These are phyloP conservation scores for Aureobasidium sp. DNA, from an alignment of 2,329 filamentous ascomycete species.

Conservation along the genomic window DNA sequence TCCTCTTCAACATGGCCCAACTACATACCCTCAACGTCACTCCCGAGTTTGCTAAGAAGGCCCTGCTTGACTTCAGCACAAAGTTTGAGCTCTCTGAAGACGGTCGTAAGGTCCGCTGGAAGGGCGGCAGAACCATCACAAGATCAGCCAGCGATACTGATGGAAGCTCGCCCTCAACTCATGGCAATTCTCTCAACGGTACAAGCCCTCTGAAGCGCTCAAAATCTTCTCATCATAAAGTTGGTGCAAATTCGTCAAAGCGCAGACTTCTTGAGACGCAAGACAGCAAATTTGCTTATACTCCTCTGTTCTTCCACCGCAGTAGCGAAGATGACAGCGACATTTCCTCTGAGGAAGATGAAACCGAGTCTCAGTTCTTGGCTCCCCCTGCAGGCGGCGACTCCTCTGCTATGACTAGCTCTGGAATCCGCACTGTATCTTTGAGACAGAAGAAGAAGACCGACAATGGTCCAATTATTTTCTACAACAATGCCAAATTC, in stretches of 20 bases:
- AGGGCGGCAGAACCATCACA: slow-evolving; percentile 59
- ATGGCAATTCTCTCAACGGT: slow-evolving; percentile 14
- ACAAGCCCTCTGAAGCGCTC: slow-evolving; percentile 26
- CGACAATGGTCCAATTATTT: slow-evolving; percentile 70
- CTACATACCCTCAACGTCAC: slow-evolving; percentile 81
- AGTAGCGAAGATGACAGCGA: slow-evolving; percentile 36
- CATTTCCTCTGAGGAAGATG: slow-evolving; percentile 27
- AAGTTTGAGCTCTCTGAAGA: slow-evolving; percentile 73
- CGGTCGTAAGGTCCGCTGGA: slow-evolving; percentile 74
- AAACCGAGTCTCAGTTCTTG: slow-evolving; percentile 27
- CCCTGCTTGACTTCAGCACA: slow-evolving; percentile 61
- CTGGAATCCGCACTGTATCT: slow-evolving; percentile 39
- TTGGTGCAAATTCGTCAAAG: neutral
- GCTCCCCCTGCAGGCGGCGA: slow-evolving; percentile 25
- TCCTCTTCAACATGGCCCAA: slow-evolving; percentile 75
- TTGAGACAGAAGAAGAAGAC: slow-evolving; percentile 43
- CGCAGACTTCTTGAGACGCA: neutral
- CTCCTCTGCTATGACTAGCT: slow-evolving; percentile 39
- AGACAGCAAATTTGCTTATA: slow-evolving; percentile 37
- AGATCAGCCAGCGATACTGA: slow-evolving; percentile 55
- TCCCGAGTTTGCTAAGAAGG: slow-evolving; percentile 65
- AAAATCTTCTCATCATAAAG: slow-evolving; percentile 5
- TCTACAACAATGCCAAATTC: slow-evolving; percentile 73
- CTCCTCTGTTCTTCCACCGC: slow-evolving; percentile 43
- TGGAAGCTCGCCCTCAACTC: slow-evolving; percentile 19